phyloP scores from a whole-genome alignment of 2,329 filamentous ascomycete genomes.

The Aspergillus ustus region DNA sequence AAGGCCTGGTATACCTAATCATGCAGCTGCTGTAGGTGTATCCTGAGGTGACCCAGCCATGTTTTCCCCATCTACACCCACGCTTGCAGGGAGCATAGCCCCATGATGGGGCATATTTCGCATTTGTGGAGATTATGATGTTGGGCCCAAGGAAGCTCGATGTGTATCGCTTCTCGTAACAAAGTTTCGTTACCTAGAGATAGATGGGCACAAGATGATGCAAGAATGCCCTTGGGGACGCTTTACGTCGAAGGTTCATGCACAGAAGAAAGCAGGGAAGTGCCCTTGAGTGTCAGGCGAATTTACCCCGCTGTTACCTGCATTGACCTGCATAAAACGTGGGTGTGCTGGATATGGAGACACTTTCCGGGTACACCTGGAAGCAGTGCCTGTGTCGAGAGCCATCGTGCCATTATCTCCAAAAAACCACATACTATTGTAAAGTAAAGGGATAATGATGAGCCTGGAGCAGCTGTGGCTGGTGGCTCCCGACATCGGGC shows the following conservation, averaged over 20 bases:
- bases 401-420: not conserved
- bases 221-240: not conserved
- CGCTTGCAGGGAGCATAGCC: not conserved
- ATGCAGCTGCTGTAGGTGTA: not conserved
- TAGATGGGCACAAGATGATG: not conserved
- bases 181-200: not conserved
- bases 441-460: not conserved
- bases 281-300: not conserved
- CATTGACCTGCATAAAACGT: slow-evolving; percentile 6
- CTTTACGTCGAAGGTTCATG: not conserved
- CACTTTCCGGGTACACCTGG: not conserved
- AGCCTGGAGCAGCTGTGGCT: not conserved
- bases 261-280: not conserved
- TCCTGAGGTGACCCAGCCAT: not conserved
- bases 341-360: not conserved
- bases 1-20: not conserved
- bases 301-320: not conserved
- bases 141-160: not conserved
- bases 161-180: not conserved
- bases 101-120: not conserved
- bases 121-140: not conserved
- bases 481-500: slow-evolving; percentile 30
- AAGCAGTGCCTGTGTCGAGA: not conserved
- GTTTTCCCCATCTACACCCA: not conserved
- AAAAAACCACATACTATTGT: not conserved